Evolutionary conservation across 768 basidiomycete genomes (phyloP), one percentile per base, ranked within the genome.

Genomic region (Trametes villosa): DNA sequence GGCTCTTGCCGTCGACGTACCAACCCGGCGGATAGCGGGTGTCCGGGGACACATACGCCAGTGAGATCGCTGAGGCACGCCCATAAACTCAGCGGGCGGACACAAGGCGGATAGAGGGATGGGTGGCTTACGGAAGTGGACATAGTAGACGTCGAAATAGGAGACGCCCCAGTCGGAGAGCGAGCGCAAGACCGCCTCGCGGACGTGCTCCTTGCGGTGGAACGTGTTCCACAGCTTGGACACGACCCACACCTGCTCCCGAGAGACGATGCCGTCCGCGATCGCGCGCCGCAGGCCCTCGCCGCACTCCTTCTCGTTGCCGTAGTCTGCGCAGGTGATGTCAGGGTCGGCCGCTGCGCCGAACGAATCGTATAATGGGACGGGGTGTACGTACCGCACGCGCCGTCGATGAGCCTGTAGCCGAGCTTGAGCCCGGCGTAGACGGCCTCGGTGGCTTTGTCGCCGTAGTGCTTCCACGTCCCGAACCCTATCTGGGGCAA

Each of bases 21-120:
- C 78, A 80, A 55, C 74, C 77, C 4, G 79, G 77, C 30, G 79
- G 78, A 67, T 78, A 79, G 36, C 74, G 72, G 60, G 67, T 68
- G 13, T 65, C 59, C 17, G 74, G 73, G 62, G 76, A 71, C 22
- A 78, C 76, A 64, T 77, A 78, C 45, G 71, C 71, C 41, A 80
- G 68, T 8, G 79, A 69, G 55, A 79, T 71, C 12, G 79, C 77
- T 68, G 27, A 60, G 72, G 71, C 52, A 72, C 61, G 18, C 45
- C 53, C 2, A 60, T 12, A 38, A 22, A 4, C 5, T 20, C 5
- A 52, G 9, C 24, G 9, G 26, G 31, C 17, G 30, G 31, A 34
- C 27, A 12, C 26, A 3, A 11, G 33, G 27, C 12, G 30, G 27
- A 17, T 9, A 9, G 3, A 7, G 31, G 24, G 24, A 24, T 13